Evolutionary conservation across 2,329 filamentous ascomycete genomes (phyloP), one percentile per base, ranked within the genome.

Genomic region (Fusarium nurragi): DNA sequence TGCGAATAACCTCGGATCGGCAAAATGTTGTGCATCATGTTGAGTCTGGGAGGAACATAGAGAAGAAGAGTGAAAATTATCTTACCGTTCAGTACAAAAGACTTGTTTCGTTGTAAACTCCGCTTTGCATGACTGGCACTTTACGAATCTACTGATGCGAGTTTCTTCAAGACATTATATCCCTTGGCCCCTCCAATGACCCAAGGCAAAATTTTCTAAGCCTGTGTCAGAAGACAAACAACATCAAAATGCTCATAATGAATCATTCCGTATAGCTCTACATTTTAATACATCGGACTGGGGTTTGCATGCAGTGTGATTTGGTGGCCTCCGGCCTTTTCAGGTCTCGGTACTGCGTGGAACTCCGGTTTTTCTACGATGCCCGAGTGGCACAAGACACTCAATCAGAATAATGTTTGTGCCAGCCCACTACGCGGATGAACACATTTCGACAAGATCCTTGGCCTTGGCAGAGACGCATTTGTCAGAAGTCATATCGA

Each of bases 21-120:
- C 58, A 61, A 61, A 61, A 61, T 62, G n/a, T 30, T 61, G 6
- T 61, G 9, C 58, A 61, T 61, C 58, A 61, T 48, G 4, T 12
- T 13, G 16, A 44, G 12, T 19, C 7, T 3, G 2, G 5, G 12
- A 25, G 6, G 2, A 10, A 5, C 7, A 34, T 9, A n/a, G 18
- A 18, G 3, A 18, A 4, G 6, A 9, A 8, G 4, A n/a, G 1
- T 5, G 5, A 3, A 0, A 5, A 7, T 0, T 6, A 12, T n/a
- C n/a, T 11, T 34, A 49, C 56, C 32, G 7, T 18, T 12, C 0
- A 5, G 8, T 10, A 2, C 4, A 6, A 30, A 30, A 6, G 4
- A 4, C 10, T 10, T 1, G 32, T 11, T 10, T n/a, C 8, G 4
- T 6, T 18, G 16, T 9, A 4, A 1, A 9, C 8, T 34, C 9